Evolutionary conservation across 805 yeast genomes (phyloP).

Genomic region (Candida dajiaensis): DNA sequence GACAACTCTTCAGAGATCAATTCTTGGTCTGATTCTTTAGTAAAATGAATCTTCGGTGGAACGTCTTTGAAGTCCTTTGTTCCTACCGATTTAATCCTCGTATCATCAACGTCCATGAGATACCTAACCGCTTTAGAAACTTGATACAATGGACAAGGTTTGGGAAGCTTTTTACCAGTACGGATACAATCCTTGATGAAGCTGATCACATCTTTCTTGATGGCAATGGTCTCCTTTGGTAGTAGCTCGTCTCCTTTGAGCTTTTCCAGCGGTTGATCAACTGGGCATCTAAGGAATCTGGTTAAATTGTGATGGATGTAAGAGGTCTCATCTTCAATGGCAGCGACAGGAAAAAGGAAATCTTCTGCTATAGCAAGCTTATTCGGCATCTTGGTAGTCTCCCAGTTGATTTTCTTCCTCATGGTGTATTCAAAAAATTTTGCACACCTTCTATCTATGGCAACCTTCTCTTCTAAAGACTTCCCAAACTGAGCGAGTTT

Average conservation of each 20-base stretch:
- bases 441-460: constrained; percentile 9
- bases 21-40: neutral
- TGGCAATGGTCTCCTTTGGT: constrained; percentile 11
- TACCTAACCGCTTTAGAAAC: neutral
- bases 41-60: neutral
- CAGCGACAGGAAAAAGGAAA: neutral
- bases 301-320: neutral
- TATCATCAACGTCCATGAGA: neutral
- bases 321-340: neutral
- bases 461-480: constrained; percentile 3
- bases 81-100: neutral
- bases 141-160: neutral
- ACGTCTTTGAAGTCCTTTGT: neutral
- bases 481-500: neutral
- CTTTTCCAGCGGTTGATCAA: neutral
- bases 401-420: neutral
- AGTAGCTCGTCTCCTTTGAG: neutral
- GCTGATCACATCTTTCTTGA: constrained; percentile 9
- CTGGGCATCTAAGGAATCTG: neutral
- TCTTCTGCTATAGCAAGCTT: neutral
- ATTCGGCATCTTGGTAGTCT: neutral
- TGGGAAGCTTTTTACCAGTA: neutral
- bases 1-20: neutral
- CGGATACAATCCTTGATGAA: constrained; percentile 6
- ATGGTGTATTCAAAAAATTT: constrained; percentile 4